A percentile compares a stretch with the other conserved stretches of the same genome.
Evolutionary conservation across 306 rosid species (phyloP).

Genomic region (Datisca glomerata): DNA sequence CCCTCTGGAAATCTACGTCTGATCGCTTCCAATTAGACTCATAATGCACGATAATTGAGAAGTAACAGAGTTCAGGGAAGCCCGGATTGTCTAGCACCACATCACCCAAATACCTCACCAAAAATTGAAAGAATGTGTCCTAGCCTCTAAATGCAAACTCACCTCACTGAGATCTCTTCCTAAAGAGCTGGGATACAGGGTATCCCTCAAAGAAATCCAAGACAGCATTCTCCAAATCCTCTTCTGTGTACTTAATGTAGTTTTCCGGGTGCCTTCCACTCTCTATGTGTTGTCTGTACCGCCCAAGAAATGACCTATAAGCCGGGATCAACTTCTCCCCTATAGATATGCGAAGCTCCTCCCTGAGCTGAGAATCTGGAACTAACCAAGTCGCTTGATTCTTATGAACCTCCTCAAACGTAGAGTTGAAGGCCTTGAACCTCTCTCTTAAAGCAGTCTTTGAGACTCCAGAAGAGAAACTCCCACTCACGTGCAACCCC

Average conservation of each 20-base stretch:
- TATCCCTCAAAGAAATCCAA: constrained; percentile 87
- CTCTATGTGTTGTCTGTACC: constrained; percentile 82
- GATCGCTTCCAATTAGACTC: not conserved
- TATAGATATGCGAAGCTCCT: constrained; percentile 78
- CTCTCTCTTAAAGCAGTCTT: constrained; percentile 90
- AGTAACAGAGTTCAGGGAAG: constrained; percentile 28
- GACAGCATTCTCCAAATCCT: constrained; percentile 68
- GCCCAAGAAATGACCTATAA: constrained; percentile 84
- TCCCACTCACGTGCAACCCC: constrained; percentile 81
- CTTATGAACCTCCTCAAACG: constrained; percentile 95
- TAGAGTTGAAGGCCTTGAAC: constrained; percentile 86
- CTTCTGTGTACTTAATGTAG: constrained; percentile 85
- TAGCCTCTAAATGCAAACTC: constrained; percentile 51
- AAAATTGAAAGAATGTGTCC: constrained; percentile 81
- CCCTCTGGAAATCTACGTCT: not conserved
- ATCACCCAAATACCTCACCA: constrained; percentile 46
- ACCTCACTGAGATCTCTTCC: constrained; percentile 72
- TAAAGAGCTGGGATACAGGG: constrained; percentile 60
- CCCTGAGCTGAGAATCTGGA: constrained; percentile 92
- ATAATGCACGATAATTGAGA: not conserved
- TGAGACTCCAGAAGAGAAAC: constrained; percentile 84
- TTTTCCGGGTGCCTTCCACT: constrained; percentile 94
- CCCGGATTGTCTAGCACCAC: constrained; percentile 33
- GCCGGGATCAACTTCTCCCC: constrained; percentile 90
- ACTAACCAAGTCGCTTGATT: constrained; percentile 82